Percentiles rank a stretch among this genome's conserved stretches.
Conservation (phyloP, 2,329 filamentous ascomycete species). For the Phymatotrichopsis omnivora region DNA sequence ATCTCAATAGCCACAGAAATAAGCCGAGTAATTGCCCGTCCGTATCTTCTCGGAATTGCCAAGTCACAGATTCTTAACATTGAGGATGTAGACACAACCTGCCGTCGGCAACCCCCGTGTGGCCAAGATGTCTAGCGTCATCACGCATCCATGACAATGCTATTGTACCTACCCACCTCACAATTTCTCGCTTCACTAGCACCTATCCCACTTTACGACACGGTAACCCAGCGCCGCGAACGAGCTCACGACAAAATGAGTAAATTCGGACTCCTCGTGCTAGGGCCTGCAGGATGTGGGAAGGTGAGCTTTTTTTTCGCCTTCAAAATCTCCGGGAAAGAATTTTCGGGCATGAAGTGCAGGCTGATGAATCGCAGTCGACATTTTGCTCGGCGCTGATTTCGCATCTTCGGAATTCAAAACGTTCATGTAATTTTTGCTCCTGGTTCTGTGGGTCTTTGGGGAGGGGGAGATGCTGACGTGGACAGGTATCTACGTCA, state of each 20-base stretch:
- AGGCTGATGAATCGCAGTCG: constrained; percentile 54
- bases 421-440: constrained; percentile 43
- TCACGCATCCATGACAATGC: constrained; percentile 16
- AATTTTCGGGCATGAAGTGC: too few relatives aligned
- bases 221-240: not conserved
- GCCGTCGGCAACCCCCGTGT: too few relatives aligned
- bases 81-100: too few relatives aligned
- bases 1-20: too few relatives aligned
- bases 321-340: not conserved
- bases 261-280: constrained; percentile 89
- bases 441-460: constrained; percentile 37
- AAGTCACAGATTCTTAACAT: too few relatives aligned
- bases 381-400: constrained; percentile 93
- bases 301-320: constrained; percentile 48
- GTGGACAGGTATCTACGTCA: constrained; percentile 60
- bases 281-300: constrained; percentile 91
- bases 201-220: constrained; percentile 7
- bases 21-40: too few relatives aligned
- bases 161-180: constrained; percentile 21
- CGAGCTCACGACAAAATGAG: constrained; percentile 46
- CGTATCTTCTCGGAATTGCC: too few relatives aligned
- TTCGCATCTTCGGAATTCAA: constrained; percentile 67
- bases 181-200: constrained; percentile 2
- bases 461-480: not conserved
- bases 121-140: too few relatives aligned